Conservation (phyloP, 768 basidiomycete genomes). For the Naganishia vishniacii region DNA sequence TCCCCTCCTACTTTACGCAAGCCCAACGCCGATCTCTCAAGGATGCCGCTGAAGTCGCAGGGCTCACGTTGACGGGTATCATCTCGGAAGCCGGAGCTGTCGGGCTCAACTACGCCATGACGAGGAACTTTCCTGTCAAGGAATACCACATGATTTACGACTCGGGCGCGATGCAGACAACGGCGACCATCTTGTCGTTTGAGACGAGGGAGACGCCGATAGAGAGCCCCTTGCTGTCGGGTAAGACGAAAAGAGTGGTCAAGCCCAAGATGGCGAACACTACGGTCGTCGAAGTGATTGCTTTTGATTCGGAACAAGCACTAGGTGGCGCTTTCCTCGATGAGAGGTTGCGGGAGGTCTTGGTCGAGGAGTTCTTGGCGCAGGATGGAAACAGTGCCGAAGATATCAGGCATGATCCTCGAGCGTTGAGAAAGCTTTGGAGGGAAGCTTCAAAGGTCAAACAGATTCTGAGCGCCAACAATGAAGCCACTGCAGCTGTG, state of each 20-base stretch:
- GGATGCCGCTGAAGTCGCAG: conserved; percentile 87
- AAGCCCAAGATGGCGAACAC: conserved; percentile 46
- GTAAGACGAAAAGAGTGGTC: conserved; percentile 46
- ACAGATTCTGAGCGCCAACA: conserved; percentile 85
- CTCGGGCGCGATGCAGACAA: conserved; percentile 65
- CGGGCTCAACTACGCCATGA: conserved; percentile 98
- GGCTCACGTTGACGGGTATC: conserved; percentile 72
- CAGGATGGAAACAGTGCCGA: conserved; percentile 49
- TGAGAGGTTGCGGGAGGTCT: conserved; percentile 69
- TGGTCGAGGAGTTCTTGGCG: conserved; percentile 55
- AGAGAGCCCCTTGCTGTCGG: conserved; percentile 40
- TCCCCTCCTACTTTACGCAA: conserved; percentile 84
- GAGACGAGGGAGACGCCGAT: conserved; percentile 38
- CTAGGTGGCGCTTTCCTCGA: conserved; percentile 82
- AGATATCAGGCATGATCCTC: conserved; percentile 66
- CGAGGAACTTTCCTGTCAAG: conserved; percentile 77
- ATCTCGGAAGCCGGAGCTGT: conserved; percentile 77
- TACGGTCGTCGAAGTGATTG: conserved; percentile 71
- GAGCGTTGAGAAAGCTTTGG: conserved; percentile 86
- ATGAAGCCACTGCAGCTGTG: conserved; percentile 68
- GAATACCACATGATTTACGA: conserved; percentile 79
- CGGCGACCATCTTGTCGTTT: conserved; percentile 47
- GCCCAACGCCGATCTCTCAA: conserved; percentile 84
- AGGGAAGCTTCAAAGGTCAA: conserved; percentile 91
- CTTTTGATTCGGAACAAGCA: conserved; percentile 71